Evolutionary conservation across 805 yeast species (phyloP).

Genomic region (Saccharomycopsis sp.): DNA sequence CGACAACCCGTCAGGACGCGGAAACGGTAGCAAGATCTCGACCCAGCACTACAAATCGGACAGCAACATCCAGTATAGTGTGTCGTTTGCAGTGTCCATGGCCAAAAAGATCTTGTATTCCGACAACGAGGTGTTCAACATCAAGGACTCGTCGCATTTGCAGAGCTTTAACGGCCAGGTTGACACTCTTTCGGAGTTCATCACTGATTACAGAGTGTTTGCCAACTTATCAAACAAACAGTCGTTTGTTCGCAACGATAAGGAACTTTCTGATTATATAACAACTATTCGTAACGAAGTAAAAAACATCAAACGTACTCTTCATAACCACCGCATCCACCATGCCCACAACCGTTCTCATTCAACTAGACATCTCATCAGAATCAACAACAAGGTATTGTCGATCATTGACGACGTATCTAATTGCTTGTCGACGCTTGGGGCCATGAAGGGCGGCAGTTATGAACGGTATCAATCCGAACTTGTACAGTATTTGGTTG

Average conservation of each 20-base stretch:
- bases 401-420: conserved; percentile 9
- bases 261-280: background rate
- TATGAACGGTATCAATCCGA: conserved; percentile 26
- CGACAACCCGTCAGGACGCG: background rate
- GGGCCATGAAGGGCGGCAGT: conserved; percentile 22
- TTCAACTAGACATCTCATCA: background rate
- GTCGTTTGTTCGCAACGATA: background rate
- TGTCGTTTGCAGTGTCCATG: conserved; percentile 85
- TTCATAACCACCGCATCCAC: background rate
- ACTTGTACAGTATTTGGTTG: conserved; percentile 45
- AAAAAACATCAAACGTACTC: background rate
- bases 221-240: background rate
- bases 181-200: conserved; percentile 62
- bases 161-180: background rate
- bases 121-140: conserved; percentile 57
- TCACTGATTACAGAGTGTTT: conserved; percentile 54
- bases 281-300: background rate
- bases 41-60: conserved; percentile 30
- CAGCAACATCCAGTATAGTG: conserved; percentile 59
- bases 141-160: conserved; percentile 27
- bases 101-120: conserved; percentile 65
- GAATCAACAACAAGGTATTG: background rate
- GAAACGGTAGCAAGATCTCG: conserved; percentile 2
- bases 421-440: conserved; percentile 5
- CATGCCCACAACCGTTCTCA: background rate